These are phyloP conservation scores for Leavenworthia alabamica DNA, from an alignment of 345 rosid species.

Conservation along the genomic window DNA sequence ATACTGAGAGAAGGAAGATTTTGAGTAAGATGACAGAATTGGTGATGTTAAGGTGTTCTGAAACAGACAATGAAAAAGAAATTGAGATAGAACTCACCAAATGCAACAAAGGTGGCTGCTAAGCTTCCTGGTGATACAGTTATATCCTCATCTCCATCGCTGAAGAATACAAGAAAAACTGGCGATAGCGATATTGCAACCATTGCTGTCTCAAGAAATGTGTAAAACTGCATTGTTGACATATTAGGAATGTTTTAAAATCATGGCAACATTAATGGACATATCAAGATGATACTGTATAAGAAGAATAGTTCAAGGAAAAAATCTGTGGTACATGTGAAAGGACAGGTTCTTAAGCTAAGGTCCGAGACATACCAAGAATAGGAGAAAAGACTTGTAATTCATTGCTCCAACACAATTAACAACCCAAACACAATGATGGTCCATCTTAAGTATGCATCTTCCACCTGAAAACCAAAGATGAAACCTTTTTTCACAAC, in stretches of 20 bases:
- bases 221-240: constrained; percentile 64
- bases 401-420: constrained; percentile 82
- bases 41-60: not conserved
- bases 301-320: too few species aligned
- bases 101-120: constrained; percentile 65
- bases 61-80: not conserved
- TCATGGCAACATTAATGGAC: not conserved
- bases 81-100: constrained; percentile 39
- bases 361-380: constrained; percentile 49
- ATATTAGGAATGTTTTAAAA: not conserved
- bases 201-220: constrained; percentile 72
- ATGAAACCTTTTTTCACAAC: constrained; percentile 20
- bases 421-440: constrained; percentile 92
- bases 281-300: not conserved
- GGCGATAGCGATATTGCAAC: constrained; percentile 59
- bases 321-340: too few species aligned
- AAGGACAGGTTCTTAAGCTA: too few species aligned
- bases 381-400: constrained; percentile 77
- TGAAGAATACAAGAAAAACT: constrained; percentile 60
- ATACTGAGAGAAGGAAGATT: constrained; percentile 36
- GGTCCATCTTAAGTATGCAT: constrained; percentile 83
- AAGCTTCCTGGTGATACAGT: constrained; percentile 59
- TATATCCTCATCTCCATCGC: constrained; percentile 49
- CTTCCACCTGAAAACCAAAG: constrained; percentile 56
- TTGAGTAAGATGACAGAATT: not conserved